Base-by-base conservation (phyloP, 768 basidiomycete species). In the Pleurotus citrinopileatus region DNA sequence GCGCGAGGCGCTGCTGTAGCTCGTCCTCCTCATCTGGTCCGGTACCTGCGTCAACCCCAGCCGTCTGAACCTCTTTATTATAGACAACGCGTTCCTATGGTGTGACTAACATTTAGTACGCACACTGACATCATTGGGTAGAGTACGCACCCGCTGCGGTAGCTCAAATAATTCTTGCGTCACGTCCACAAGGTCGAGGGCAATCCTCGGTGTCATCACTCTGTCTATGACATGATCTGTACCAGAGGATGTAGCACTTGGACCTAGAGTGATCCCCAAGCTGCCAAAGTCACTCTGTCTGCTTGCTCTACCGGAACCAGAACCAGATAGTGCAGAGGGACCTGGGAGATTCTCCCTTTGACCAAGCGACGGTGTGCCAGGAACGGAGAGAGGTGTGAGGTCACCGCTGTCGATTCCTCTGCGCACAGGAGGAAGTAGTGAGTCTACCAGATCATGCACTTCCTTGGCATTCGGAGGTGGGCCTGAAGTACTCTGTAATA, bases 161-260 rank as follows among this genome's bases (percentile, higher is more conserved):
- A 94, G 72, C 61, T 95, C 94, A 60, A 92, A 96, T 4, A 97
- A 72, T 64, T 97, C 94, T 63, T 92, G 86, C 59, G 94, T 90
- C 15, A 91, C 78, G 59, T 96, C 91, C 46, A 96, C 81, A n/a
- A 94, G 77, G 63, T 92, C 91, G n/a, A 81, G 80, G 38, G 84
- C 73, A 26, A 80, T 76, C 38, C 88, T 78, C 9, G 86, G 84
- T 3, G 80, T 83, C 62, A 90, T 73, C 42, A 74, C 73, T 54
- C 87, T 90, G 53, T 89, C 86, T 44, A 88, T 72, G 55, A 87
- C 76, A 73, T 83, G 77, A 48, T 91, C 88, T 19, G 84, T 86
- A 10, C 73, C 77, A 56, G 82, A 78, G 62, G 74, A 83, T 42
- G 68, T 72, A 4, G 78, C 76, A 25, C 73, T 74, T 45, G 73